These are phyloP conservation scores for Hanseniaspora clermontiae DNA, from an alignment of 805 yeast species.

Conservation along the genomic window DNA sequence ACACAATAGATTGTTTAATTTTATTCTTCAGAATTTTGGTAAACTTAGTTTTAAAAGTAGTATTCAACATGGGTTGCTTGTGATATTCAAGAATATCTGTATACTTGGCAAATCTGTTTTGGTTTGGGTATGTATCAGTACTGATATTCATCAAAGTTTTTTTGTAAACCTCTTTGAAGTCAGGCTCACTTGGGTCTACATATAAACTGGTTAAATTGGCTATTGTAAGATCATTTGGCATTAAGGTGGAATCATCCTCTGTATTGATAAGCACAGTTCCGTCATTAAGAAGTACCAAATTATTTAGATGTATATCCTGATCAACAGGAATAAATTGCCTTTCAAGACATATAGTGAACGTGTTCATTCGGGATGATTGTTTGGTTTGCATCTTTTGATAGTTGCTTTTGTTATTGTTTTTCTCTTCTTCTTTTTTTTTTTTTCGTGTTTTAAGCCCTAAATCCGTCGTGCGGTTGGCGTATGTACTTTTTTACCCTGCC, in stretches of 20 bases:
- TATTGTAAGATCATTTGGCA: background rate
- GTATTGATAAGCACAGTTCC: background rate
- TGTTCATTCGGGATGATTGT: background rate
- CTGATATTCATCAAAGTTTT: background rate
- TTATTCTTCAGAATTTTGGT: background rate
- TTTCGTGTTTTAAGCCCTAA: no score
- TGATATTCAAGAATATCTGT: background rate
- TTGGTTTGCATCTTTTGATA: background rate
- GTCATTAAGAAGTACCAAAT: slow-evolving; percentile 1
- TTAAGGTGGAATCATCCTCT: background rate
- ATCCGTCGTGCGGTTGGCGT: no score
- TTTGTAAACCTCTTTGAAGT: background rate
- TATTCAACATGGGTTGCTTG: background rate
- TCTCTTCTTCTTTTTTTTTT: background rate
- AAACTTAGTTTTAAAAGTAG: background rate
- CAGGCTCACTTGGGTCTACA: background rate
- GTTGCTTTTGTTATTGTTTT: background rate
- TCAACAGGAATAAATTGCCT: slow-evolving; percentile 4
- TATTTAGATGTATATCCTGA: slow-evolving; percentile 5
- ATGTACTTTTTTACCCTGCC: no score
- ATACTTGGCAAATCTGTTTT: background rate
- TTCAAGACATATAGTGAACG: background rate
- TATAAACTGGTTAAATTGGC: background rate
- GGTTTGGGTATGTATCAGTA: background rate
- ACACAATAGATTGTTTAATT: background rate